These are phyloP conservation scores for Ophiostoma sp. DNA, from an alignment of 2,329 filamentous ascomycete species.

Conservation along the genomic window DNA sequence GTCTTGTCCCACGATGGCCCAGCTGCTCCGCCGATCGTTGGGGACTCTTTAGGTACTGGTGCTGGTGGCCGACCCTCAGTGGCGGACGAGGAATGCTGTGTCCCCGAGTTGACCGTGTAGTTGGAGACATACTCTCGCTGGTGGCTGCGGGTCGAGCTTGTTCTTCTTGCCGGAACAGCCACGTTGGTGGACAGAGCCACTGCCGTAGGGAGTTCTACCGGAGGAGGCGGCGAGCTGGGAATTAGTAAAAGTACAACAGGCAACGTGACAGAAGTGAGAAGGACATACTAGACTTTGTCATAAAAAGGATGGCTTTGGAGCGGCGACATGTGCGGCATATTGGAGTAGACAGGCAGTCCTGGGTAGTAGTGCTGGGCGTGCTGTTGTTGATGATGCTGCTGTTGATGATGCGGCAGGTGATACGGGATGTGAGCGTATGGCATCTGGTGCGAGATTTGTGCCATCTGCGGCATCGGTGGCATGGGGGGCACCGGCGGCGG, in stretches of 20 bases:
- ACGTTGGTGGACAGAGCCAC: constrained; percentile 20
- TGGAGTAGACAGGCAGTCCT: constrained; percentile 19
- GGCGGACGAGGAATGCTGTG: background rate
- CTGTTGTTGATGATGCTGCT: background rate
- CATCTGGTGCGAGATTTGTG: background rate
- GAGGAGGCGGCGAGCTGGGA: constrained; percentile 19
- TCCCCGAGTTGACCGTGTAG: background rate
- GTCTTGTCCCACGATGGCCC: background rate
- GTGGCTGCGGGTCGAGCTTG: background rate
- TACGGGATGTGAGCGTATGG: background rate
- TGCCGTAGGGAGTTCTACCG: constrained; percentile 36
- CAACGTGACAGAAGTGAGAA: background rate
- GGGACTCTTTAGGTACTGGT: background rate
- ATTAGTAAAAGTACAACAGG: background rate
- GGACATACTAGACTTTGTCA: constrained; percentile 21
- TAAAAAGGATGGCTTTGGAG: constrained; percentile 21
- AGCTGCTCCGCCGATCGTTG: background rate
- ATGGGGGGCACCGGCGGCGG: constrained; percentile 7
- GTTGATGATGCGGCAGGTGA: background rate
- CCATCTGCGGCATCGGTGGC: background rate
- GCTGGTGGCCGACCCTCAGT: background rate
- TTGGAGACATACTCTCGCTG: background rate
- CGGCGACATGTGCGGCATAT: constrained; percentile 18
- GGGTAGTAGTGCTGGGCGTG: background rate
- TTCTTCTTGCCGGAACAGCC: background rate